These are phyloP conservation scores for Cercospora sojina DNA, from an alignment of 2,329 filamentous ascomycete genomes.

Conservation along the genomic window DNA sequence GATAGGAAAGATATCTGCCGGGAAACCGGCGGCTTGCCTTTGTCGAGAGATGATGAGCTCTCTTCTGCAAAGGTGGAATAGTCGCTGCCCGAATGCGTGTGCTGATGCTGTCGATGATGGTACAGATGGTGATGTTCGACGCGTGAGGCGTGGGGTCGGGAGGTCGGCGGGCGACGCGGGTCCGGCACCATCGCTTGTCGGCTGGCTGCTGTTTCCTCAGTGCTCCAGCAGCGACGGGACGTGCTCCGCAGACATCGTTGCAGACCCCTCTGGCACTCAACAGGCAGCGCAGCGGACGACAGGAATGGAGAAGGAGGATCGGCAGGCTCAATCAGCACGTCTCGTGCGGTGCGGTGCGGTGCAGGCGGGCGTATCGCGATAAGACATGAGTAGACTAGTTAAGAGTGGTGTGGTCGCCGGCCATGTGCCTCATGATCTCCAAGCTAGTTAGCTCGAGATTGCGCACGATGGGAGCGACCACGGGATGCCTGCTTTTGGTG, in stretches of 20 bases:
- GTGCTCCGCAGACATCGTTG: neutral
- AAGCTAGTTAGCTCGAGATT: slow-evolving; percentile 14
- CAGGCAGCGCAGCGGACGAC: neutral
- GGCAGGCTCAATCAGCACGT: neutral
- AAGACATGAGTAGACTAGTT: slow-evolving; percentile 7
- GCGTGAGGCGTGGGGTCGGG: neutral
- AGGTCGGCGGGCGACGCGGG: slow-evolving; percentile 1
- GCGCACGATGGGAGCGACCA: slow-evolving; percentile 3
- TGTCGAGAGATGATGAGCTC: slow-evolving; percentile 8
- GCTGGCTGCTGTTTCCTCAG: neutral
- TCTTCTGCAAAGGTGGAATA: slow-evolving; percentile 6
- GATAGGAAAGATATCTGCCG: slow-evolving; percentile 15
- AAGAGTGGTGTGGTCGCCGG: neutral
- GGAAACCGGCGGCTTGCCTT: slow-evolving; percentile 6
- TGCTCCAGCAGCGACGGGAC: neutral
- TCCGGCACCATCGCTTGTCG: slow-evolving; percentile 7
- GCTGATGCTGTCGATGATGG: neutral
- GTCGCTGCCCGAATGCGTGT: neutral
- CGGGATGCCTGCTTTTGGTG: slow-evolving; percentile 10
- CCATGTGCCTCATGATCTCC: slow-evolving; percentile 14
- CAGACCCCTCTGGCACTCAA: neutral
- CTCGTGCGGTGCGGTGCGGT: neutral
- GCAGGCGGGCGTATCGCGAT: slow-evolving; percentile 16
- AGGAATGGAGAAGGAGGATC: neutral
- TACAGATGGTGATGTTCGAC: neutral